Base-by-base conservation (phyloP, 140 eudicot genomes). In the Oenanthe javanica region DNA sequence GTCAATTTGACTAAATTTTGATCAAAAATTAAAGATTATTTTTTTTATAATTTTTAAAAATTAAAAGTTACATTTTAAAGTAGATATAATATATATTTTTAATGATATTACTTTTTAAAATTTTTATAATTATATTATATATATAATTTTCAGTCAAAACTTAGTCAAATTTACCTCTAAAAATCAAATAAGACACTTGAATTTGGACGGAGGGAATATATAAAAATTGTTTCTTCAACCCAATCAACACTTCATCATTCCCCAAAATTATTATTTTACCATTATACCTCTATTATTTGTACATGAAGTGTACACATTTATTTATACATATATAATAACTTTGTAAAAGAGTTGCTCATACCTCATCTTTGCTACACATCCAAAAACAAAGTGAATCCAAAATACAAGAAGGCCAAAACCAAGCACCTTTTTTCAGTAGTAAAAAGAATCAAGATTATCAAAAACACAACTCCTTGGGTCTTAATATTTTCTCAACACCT, bases 371-470 rank as follows among this genome's bases (percentile, higher is more conserved):
- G 36, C 70, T 61, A 63, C 79, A 49, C 79, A 49, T 13, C 79
- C 63, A 75, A 75, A 75, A 61, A 69, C 47, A 46, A 13, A 77
- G 25, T 55, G 25, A 61, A 15, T 50, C 59, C 50, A 50, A 82
- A 21, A 73, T 27, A 43, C 72, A 47, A 81, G 69, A 77, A 64
- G 83, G 54, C 81, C 36, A 79, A 61, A 38, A 49, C 54, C 77
- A 42, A 75, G 78, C 48, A 48, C n/a, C 79, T 63, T 25, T 75
- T 75, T 75, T 49, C 2, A 76, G 25, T 11, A 38, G 66, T 61
- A n/a, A 61, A 59, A 43, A 73, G 51, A 12, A 23, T 69, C 47
- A 31, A 80, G 15, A 79, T 1, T n/a, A 36, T 18, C 40, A 55
- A 57, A 19, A 69, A 36, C 70, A 31, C 46, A 76, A 82, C 51